Evolutionary conservation across 2,329 filamentous ascomycete genomes (phyloP), one percentile per base, ranked within the genome.

Genomic region (Fonsecaea nubica): DNA sequence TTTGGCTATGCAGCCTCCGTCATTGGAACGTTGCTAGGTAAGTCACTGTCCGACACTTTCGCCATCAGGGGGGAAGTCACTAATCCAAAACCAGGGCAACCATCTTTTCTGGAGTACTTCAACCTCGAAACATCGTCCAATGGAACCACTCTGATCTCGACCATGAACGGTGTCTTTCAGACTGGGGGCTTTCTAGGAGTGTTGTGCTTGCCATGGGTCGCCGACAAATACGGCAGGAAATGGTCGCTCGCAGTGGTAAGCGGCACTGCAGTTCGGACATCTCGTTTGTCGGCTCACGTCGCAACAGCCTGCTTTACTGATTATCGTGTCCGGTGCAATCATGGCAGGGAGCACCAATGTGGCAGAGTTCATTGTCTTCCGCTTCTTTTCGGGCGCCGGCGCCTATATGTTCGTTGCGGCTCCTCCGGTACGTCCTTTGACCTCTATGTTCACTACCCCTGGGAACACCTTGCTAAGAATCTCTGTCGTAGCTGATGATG

Each of bases 121-220:
- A 69, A 77, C 25, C 74, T 82, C 8, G 77, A 77, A 1, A 63
- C 75, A 3, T 72, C 74, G 62, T 76, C 68, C 1, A 76, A 78
- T 63, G 80, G 79, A 0, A 76, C 79, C 1, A 77, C 78, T 64
- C 74, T 80, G 13, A 79, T 81, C 45, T 60, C 58, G 7, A 52
- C 38, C 18, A 74, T 81, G 54, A 82, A 81, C 71, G 80, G 80
- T 32, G 72, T 82, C 4, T 80, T 79, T 65, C 78, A 77, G 18
- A 80, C 79, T 1, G 80, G 80, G 9, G 77, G 74, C 13, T 75
- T 75, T 52, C 64, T 77, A n/a, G 80, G 77, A 1, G 63, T 59
- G 4, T 42, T 66, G 13, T 48, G 18, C 30, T 45, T 66, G 5
- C 64, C 64, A 2, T 63, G 42, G 50, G 30, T 60, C 5, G 45